Evolutionary conservation across 148 eudicot species (phyloP).

Genomic region (Rhododendron ovatum): DNA sequence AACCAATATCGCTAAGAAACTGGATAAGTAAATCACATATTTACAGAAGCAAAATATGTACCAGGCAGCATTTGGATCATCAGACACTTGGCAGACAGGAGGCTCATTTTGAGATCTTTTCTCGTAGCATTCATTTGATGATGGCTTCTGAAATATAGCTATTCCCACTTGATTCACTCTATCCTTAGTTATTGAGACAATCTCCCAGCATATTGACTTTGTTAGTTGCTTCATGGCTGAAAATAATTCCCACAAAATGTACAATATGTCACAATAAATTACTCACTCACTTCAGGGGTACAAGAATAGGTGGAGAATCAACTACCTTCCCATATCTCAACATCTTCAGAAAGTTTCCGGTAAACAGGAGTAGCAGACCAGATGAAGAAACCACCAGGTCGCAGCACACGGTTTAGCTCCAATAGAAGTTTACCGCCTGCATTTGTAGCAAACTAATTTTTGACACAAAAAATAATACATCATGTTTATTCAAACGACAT

Average conservation of each 20-base stretch:
- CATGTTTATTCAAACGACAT: not conserved
- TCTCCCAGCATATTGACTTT: slow-evolving; percentile 70
- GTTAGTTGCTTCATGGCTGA: slow-evolving; percentile 60
- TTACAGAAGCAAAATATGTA: slow-evolving; percentile 15
- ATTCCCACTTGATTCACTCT: slow-evolving; percentile 48
- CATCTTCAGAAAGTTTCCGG: slow-evolving; percentile 41
- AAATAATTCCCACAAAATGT: not conserved
- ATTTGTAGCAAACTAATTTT: not conserved
- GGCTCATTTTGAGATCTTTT: slow-evolving; percentile 39
- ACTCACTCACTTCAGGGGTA: not conserved
- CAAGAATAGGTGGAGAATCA: not conserved
- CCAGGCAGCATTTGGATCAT: slow-evolving; percentile 61
- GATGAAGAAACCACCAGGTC: slow-evolving; percentile 78
- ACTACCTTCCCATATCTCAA: slow-evolving; percentile 64
- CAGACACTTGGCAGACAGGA: slow-evolving; percentile 43
- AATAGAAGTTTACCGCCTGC: slow-evolving; percentile 74
- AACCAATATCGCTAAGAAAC: not conserved
- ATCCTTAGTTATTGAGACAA: slow-evolving; percentile 38
- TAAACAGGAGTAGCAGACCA: slow-evolving; percentile 91
- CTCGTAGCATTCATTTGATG: slow-evolving; percentile 66
- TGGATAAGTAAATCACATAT: not conserved
- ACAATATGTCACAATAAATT: not conserved
- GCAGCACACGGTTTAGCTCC: slow-evolving; percentile 64
- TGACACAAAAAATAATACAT: not conserved
- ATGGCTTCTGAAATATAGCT: slow-evolving; percentile 65